Evolutionary conservation across 768 basidiomycete genomes (phyloP), one percentile per base, ranked within the genome.

Genomic region (Psilocybe subaeruginosa): DNA sequence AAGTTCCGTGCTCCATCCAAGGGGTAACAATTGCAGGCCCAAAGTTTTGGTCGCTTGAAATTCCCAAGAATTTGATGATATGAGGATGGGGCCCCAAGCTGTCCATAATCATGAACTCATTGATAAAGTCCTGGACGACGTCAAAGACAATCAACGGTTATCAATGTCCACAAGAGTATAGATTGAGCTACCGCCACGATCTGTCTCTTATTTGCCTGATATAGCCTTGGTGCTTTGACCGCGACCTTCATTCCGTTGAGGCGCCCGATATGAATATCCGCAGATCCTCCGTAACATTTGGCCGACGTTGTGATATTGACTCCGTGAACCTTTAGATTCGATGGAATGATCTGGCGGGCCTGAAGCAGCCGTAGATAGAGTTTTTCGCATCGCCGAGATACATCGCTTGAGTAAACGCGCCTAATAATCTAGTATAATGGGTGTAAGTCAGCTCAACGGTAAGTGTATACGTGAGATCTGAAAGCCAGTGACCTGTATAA

Each of bases 1-100:
- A 58, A 2, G 70, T 66, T 1, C 75, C 75, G 16, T 72, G 63
- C 43, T 64, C 54, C 74, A 75, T 74, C 72, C 74, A 74, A 1
- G 72, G 71, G 2, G 65, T 64, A 2, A 76, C 30, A 17, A 76
- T 70, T 29, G 64, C 67, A 27, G 56, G 62, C 6, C 39, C 29
- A 33, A 19, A 39, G 7, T 17, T 17, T 27, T 16, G 61, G 53
- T 50, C 11, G 37, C 33, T 23, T 33, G 51, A 56, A 1, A 61
- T 37, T 4, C 61, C 63, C 5, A 62, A 12, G 11, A 66, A 9
- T 3, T 54, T 30, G 2, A 68, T 23, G 17, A 68, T 62, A 52
- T 60, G 56, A 2, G 63, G 54, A 35, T 68, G 68, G 2, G 46
- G 12, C 31, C 48, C 39, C 23, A 68, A 7, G n/a, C 43, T 39